Percentiles rank a stretch among this genome's conserved stretches.
Conservation (phyloP, 78 protist species). For the slime mould (Dictyostelium discoideum) region DNA sequence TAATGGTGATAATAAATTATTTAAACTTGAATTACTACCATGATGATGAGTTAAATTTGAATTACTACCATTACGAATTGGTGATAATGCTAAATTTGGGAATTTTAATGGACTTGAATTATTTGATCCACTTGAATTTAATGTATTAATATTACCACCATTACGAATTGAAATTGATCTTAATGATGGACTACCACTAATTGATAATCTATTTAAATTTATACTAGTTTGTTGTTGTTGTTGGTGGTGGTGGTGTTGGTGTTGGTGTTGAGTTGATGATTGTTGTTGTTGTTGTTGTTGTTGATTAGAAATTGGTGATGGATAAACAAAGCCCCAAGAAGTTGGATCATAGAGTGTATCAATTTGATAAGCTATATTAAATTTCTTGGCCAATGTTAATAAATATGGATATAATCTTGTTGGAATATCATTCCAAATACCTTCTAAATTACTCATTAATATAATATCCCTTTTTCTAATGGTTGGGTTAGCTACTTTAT, state of each 20-base stretch:
- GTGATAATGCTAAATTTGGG: conserved; percentile 20
- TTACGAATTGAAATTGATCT: conserved; percentile 14
- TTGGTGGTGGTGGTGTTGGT: background rate
- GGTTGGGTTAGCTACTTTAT: background rate
- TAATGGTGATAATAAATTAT: background rate
- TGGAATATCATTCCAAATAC: conserved; percentile 62
- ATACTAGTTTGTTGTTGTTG: background rate
- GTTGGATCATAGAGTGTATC: conserved; percentile 50
- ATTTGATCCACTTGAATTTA: background rate
- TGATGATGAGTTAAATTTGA: background rate
- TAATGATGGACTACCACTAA: conserved; percentile 19
- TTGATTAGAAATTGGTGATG: background rate
- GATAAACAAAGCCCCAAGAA: conserved; percentile 55
- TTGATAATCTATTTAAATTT: conserved; percentile 20
- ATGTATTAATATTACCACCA: background rate
- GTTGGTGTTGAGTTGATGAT: background rate
- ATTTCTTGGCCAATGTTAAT: conserved; percentile 40
- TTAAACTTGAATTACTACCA: background rate
- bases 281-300: background rate
- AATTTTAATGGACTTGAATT: conserved; percentile 26
- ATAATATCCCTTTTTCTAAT: conserved; percentile 22
- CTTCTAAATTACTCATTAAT: conserved; percentile 25
- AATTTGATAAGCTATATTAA: conserved; percentile 49
- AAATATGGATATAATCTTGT: conserved; percentile 24
- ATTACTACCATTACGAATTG: background rate